A percentile compares a stretch with the other conserved stretches of the same genome.
phyloP scores from a whole-genome alignment of 2,329 filamentous ascomycete genomes.

The Ophiostoma ulmi region DNA sequence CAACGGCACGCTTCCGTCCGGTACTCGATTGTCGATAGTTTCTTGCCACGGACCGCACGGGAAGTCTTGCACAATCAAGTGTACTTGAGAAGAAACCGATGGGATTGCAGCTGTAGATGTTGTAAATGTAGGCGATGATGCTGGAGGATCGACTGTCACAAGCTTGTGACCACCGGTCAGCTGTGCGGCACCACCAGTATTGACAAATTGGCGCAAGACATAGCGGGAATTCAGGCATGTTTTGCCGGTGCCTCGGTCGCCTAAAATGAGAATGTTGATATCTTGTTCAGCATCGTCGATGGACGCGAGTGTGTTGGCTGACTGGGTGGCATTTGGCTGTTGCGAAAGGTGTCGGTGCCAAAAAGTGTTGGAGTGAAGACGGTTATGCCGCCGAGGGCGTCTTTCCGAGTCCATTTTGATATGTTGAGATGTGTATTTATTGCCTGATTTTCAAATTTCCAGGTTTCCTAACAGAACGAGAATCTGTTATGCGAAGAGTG shows the following conservation, averaged over 20 bases:
- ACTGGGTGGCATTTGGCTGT: background rate
- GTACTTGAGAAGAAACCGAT: background rate
- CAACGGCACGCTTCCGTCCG: background rate
- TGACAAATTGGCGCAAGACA: slow-evolving; percentile 12
- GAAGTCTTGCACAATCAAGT: slow-evolving; percentile 12
- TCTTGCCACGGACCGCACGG: slow-evolving; percentile 11
- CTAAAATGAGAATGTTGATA: slow-evolving; percentile 11
- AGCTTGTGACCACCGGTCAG: slow-evolving; percentile 15
- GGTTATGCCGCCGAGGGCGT: slow-evolving; percentile 7
- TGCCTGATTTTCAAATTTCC: background rate
- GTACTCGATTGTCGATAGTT: slow-evolving; percentile 7
- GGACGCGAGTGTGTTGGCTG: background rate
- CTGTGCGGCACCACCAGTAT: slow-evolving; percentile 10
- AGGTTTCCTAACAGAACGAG: background rate
- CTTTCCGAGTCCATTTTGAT: background rate
- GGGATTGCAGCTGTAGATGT: background rate
- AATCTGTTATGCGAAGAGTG: background rate
- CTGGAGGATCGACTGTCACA: background rate
- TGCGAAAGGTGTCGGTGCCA: slow-evolving; percentile 8
- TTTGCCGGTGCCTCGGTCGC: slow-evolving; percentile 14
- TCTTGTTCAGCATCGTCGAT: slow-evolving; percentile 14
- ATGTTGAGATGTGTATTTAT: background rate
- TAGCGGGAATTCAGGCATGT: slow-evolving; percentile 15
- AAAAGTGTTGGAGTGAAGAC: slow-evolving; percentile 13
- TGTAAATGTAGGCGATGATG: background rate